These are phyloP conservation scores for Arachnopeziza araneosa DNA, from an alignment of 2,329 filamentous ascomycete genomes.

Conservation along the genomic window DNA sequence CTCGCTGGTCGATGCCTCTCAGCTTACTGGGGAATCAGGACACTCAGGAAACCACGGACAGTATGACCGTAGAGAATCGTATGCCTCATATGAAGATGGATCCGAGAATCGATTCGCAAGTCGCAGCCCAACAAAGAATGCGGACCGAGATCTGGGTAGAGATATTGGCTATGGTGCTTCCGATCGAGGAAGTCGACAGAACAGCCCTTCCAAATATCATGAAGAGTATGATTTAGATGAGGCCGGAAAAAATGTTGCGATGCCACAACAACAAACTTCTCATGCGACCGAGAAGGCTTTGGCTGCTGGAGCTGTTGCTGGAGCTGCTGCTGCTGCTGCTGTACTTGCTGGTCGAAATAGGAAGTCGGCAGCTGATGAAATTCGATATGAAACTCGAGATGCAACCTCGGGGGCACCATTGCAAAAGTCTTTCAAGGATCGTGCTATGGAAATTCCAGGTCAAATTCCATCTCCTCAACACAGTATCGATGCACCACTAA, in stretches of 20 bases:
- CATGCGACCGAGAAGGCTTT: conserved; percentile 26
- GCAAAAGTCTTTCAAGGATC: conserved; percentile 62
- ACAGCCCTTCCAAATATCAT: conserved; percentile 24
- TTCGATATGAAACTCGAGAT: conserved; percentile 19
- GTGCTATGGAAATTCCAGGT: conserved; percentile 50
- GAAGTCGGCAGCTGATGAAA: conserved; percentile 23
- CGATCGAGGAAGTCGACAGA: conserved; percentile 16
- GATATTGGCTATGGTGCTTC: conserved; percentile 16
- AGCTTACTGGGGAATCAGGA: conserved; percentile 57
- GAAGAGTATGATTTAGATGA: conserved; percentile 32
- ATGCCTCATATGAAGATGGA: conserved; percentile 31
- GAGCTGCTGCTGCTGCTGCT: conserved; percentile 9
- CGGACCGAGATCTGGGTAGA: conserved; percentile 6
- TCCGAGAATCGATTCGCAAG: conserved; percentile 31
- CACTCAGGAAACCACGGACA: conserved; percentile 39
- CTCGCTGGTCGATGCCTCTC: conserved; percentile 75
- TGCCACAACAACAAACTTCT: conserved; percentile 25
- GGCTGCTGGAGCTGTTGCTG: conserved; percentile 14
- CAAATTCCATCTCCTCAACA: conserved; percentile 51
- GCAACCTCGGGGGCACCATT: conserved; percentile 44
- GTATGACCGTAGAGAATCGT: conserved; percentile 27
- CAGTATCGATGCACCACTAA: conserved; percentile 48
- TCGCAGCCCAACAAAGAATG: conserved; percentile 39
- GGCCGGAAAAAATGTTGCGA: conserved; percentile 28
- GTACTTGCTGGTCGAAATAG: conserved; percentile 25